phyloP scores from a whole-genome alignment of 2,329 filamentous ascomycete genomes.

The Cordyceps tenuipes region DNA sequence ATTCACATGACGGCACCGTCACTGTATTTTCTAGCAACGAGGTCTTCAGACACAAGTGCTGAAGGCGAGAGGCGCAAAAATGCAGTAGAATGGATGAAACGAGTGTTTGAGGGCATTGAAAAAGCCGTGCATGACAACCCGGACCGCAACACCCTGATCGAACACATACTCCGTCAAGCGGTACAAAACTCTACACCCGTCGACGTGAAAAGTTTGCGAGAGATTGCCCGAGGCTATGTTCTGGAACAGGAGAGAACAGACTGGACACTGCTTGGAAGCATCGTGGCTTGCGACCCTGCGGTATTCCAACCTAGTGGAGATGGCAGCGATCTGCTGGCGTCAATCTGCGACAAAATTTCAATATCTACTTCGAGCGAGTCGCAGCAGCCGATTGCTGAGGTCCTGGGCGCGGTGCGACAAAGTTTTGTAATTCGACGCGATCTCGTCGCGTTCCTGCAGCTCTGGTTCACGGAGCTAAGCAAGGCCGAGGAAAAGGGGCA shows the following conservation, averaged over 20 bases:
- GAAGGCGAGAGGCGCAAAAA: conserved; percentile 25
- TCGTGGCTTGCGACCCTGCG: conserved; percentile 39
- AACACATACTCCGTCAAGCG: conserved; percentile 24
- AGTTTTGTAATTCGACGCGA: conserved; percentile 37
- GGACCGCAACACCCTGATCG: conserved; percentile 22
- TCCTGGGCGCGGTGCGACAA: conserved; percentile 34
- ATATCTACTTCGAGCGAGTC: conserved; percentile 7
- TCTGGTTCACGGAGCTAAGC: conserved; percentile 38
- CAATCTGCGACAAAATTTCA: conserved; percentile 30
- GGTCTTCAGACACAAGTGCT: conserved; percentile 17
- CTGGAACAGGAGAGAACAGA: conserved; percentile 27
- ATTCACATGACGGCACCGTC: conserved; percentile 32
- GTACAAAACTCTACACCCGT: conserved; percentile 25
- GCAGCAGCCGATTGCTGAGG: conserved; percentile 22
- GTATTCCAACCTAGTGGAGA: conserved; percentile 35
- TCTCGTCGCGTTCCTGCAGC: conserved; percentile 36
- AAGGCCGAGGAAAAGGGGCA: conserved; percentile 24
- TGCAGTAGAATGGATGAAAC: conserved; percentile 31
- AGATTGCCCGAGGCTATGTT: conserved; percentile 35
- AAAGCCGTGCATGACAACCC: conserved; percentile 17
- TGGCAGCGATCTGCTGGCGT: conserved; percentile 30
- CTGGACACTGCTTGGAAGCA: conserved; percentile 34
- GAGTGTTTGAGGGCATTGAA: conserved; percentile 27
- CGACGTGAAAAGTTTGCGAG: conserved; percentile 32
- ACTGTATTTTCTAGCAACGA: conserved; percentile 36